These are phyloP conservation scores for Diaporthe humulicola DNA, from an alignment of 2,329 filamentous ascomycete genomes.

Conservation along the genomic window DNA sequence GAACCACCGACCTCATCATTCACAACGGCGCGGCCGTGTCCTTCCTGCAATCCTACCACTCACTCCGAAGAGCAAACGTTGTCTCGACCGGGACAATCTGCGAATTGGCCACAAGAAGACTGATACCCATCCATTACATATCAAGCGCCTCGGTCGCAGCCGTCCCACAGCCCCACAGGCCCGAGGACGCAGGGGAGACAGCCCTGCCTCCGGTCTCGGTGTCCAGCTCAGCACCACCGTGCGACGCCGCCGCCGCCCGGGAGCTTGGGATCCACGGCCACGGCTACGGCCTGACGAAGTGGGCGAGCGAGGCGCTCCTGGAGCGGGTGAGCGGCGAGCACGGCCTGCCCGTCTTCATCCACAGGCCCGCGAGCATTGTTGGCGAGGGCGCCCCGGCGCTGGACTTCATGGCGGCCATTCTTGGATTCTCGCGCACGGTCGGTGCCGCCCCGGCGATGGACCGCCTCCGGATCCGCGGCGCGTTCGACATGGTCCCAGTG, in stretches of 20 bases:
- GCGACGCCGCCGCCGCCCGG: too few relatives aligned
- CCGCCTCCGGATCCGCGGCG: too few relatives aligned
- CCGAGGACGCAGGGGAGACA: too few relatives aligned
- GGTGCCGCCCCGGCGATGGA: too few relatives aligned
- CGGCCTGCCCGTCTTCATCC: not conserved
- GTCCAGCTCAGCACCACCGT: not conserved
- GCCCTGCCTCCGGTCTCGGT: too few relatives aligned
- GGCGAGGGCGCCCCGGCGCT: not conserved
- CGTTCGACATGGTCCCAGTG: too few relatives aligned
- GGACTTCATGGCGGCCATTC: not conserved
- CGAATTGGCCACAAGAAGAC: constrained; percentile 38
- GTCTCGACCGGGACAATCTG: constrained; percentile 47
- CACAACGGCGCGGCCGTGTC: constrained; percentile 58
- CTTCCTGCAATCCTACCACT: constrained; percentile 50
- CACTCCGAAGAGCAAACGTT: constrained; percentile 48
- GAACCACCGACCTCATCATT: constrained; percentile 54
- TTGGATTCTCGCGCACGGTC: too few relatives aligned
- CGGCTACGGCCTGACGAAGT: constrained; percentile 2
- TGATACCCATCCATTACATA: too few relatives aligned
- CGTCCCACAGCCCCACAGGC: too few relatives aligned
- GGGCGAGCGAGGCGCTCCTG: not conserved
- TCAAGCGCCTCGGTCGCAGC: too few relatives aligned
- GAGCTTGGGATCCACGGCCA: too few relatives aligned
- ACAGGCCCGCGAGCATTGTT: not conserved
- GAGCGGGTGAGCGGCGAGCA: not conserved